Evolutionary conservation across 23 red algal species (phyloP).

Genomic region (Gracilaria gracilis): DNA sequence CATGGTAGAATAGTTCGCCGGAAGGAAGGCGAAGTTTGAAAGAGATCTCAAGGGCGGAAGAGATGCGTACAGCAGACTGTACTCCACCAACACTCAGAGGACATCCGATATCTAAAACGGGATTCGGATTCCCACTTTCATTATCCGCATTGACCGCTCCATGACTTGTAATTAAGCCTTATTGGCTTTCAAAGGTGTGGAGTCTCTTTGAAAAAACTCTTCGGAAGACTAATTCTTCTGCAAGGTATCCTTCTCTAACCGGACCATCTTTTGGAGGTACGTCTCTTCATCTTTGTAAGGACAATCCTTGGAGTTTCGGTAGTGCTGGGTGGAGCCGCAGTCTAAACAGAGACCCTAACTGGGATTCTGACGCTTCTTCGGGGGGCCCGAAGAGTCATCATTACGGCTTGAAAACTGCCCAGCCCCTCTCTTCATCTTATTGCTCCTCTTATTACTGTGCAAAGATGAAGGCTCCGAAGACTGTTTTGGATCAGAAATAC

Average conservation of each 20-base stretch:
- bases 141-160: neutral
- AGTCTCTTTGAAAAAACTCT: neutral
- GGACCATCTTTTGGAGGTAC: neutral
- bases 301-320: neutral
- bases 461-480: neutral
- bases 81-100: neutral
- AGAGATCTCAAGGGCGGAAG: neutral
- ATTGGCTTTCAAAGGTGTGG: neutral
- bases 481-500: neutral
- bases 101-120: neutral
- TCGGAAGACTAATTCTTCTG: neutral
- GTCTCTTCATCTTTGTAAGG: neutral
- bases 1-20: conserved; percentile 10
- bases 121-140: neutral
- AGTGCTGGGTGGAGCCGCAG: neutral
- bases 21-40: neutral
- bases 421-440: neutral
- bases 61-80: neutral
- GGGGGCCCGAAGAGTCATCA: neutral
- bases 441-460: neutral
- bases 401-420: neutral
- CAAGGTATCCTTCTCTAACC: neutral
- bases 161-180: neutral
- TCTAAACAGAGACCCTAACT: neutral
- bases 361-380: neutral